phyloP scores from a whole-genome alignment of 192 early-diverging fungal species.

The Podila clonocystis region DNA sequence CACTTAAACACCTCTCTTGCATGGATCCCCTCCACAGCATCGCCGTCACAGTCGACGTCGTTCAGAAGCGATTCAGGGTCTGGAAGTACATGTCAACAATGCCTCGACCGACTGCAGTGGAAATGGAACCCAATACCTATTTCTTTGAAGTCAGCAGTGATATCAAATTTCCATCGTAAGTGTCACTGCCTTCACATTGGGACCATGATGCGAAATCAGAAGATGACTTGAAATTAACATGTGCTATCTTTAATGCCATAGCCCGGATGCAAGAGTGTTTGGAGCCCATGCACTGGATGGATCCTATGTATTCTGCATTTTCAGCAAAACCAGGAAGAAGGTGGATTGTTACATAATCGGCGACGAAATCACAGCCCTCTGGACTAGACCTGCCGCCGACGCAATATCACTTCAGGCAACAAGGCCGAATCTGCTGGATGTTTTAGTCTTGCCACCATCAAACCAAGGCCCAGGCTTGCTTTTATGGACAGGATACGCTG shows the following conservation, averaged over 20 bases:
- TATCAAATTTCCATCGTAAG: conserved; percentile 30
- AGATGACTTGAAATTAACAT: not conserved
- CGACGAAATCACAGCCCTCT: conserved; percentile 21
- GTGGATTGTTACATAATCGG: conserved; percentile 18
- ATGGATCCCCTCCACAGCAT: conserved; percentile 9
- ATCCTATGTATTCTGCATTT: conserved; percentile 33
- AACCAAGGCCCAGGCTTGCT: conserved; percentile 28
- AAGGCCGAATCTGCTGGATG: conserved; percentile 40
- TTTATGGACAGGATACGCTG: conserved; percentile 51
- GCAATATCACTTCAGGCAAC: conserved; percentile 54
- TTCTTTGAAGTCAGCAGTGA: conserved; percentile 26
- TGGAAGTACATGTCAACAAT: conserved; percentile 30
- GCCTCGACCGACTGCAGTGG: conserved; percentile 7
- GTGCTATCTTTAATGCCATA: conserved; percentile 1
- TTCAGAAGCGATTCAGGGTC: conserved; percentile 17
- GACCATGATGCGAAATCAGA: not conserved
- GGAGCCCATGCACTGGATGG: conserved; percentile 45
- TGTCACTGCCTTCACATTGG: not conserved
- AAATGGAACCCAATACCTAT: conserved; percentile 25
- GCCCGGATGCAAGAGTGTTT: conserved; percentile 27
- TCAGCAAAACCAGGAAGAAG: conserved; percentile 22
- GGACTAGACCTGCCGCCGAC: conserved; percentile 43
- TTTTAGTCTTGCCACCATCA: conserved; percentile 38
- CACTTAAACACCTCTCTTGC: conserved; percentile 15
- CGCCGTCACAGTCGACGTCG: conserved; percentile 23